Conservation (phyloP, 164 flowering plant species). For the Umbilicus rupestris region DNA sequence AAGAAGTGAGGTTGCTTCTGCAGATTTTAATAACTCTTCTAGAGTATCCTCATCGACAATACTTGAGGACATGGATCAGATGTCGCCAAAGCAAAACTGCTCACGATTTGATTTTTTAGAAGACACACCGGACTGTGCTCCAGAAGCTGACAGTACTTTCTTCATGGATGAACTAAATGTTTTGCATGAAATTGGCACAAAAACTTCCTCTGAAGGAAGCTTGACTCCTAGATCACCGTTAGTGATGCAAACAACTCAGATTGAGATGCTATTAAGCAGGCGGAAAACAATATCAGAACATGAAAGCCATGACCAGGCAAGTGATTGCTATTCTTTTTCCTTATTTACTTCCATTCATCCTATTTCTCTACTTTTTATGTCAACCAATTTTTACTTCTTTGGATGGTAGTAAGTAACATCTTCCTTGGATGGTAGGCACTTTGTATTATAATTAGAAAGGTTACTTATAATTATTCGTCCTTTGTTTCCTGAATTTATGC, state of each 20-base stretch:
- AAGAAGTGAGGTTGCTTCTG: constrained; percentile 31
- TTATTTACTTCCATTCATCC: not conserved
- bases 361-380: not conserved
- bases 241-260: constrained; percentile 50
- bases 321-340: constrained; percentile 4
- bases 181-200: constrained; percentile 24
- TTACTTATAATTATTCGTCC: too few species aligned
- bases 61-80: constrained; percentile 32
- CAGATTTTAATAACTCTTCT: constrained; percentile 40
- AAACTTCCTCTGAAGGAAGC: constrained; percentile 57
- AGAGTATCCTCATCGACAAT: constrained; percentile 27
- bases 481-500: too few species aligned
- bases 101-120: constrained; percentile 28
- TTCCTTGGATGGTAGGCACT: too few species aligned
- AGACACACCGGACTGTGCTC: constrained; percentile 39
- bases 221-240: constrained; percentile 80
- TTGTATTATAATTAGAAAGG: too few species aligned
- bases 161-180: constrained; percentile 36
- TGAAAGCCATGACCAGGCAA: constrained; percentile 78
- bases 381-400: not conserved
- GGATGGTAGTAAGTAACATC: not conserved
- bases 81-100: constrained; percentile 28
- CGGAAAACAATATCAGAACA: constrained; percentile 47
- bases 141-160: constrained; percentile 39
- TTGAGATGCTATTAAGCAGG: constrained; percentile 54